Percentiles rank a stretch among this genome's conserved stretches.
phyloP scores from a whole-genome alignment of 2,329 filamentous ascomycete species.

The Ascochyta clinopodiicola region DNA sequence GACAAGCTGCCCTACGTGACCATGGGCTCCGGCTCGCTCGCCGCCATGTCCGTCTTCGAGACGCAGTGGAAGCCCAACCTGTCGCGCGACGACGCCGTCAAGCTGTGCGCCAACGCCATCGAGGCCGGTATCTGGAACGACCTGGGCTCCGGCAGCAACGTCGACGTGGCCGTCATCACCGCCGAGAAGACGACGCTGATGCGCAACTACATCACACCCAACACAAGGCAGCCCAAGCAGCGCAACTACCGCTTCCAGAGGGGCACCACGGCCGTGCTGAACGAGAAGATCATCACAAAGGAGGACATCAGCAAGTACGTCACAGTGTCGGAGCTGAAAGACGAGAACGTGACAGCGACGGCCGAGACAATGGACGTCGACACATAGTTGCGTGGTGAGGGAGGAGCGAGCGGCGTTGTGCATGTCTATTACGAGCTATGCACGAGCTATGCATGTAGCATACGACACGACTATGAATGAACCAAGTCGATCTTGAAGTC shows the following conservation, averaged over 20 bases:
- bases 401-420: background rate
- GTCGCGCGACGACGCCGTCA: slow-evolving; percentile 80
- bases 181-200: slow-evolving; percentile 92
- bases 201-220: slow-evolving; percentile 92
- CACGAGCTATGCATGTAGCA: slow-evolving; percentile 12
- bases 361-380: slow-evolving; percentile 73
- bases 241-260: slow-evolving; percentile 89
- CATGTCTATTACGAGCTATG: slow-evolving; percentile 10
- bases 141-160: slow-evolving; percentile 93
- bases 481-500: too few relatives aligned
- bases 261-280: slow-evolving; percentile 94
- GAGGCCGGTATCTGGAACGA: slow-evolving; percentile 99
- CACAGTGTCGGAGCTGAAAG: slow-evolving; percentile 83
- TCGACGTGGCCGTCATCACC: slow-evolving; percentile 95
- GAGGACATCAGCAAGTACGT: slow-evolving; percentile 94
- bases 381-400: slow-evolving; percentile 33
- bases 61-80: slow-evolving; percentile 87
- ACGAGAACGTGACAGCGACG: slow-evolving; percentile 66
- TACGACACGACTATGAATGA: slow-evolving; percentile 12
- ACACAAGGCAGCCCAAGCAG: slow-evolving; percentile 88
- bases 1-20: slow-evolving; percentile 99
- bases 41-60: slow-evolving; percentile 98
- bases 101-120: slow-evolving; percentile 84
- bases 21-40: slow-evolving; percentile 95
- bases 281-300: slow-evolving; percentile 94